Conservation (phyloP, 768 basidiomycete genomes). For the Boletales sp. region DNA sequence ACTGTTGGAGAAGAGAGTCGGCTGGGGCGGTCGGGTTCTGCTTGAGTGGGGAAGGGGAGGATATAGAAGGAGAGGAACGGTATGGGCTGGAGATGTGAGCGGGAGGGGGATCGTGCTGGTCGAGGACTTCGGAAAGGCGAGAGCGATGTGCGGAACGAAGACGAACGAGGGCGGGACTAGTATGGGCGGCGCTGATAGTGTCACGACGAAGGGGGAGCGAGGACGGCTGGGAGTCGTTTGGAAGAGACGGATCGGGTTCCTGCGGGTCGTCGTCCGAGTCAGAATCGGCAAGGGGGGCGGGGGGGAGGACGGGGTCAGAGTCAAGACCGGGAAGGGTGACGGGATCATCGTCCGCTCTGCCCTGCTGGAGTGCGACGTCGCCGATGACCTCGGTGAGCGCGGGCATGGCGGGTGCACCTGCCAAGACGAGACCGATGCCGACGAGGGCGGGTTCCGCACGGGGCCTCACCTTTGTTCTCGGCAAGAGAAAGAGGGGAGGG, state of each 20-base stretch:
- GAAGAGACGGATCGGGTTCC: neutral
- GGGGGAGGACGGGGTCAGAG: constrained; percentile 38
- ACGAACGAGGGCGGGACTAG: constrained; percentile 68
- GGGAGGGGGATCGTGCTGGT: constrained; percentile 52
- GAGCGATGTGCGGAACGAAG: constrained; percentile 50
- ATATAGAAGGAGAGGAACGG: constrained; percentile 70
- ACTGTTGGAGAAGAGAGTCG: constrained; percentile 62
- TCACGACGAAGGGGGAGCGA: constrained; percentile 35
- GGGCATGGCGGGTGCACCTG: constrained; percentile 76
- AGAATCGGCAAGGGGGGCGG: constrained; percentile 16
- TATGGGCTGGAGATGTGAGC: constrained; percentile 43
- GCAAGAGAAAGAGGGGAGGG: constrained; percentile 46
- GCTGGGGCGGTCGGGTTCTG: constrained; percentile 42
- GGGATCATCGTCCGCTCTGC: constrained; percentile 65
- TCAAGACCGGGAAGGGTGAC: constrained; percentile 48
- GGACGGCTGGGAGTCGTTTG: constrained; percentile 7
- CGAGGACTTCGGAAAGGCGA: constrained; percentile 66
- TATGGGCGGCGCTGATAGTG: constrained; percentile 65
- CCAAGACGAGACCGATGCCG: constrained; percentile 80
- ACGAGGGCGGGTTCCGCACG: constrained; percentile 73
- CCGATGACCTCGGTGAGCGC: constrained; percentile 70
- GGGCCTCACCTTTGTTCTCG: constrained; percentile 64
- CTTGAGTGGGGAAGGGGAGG: constrained; percentile 44
- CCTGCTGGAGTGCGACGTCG: constrained; percentile 86
- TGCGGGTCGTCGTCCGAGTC: constrained; percentile 41